Evolutionary conservation across 2,329 filamentous ascomycete genomes (phyloP).

Genomic region (Fusarium coffeatum): DNA sequence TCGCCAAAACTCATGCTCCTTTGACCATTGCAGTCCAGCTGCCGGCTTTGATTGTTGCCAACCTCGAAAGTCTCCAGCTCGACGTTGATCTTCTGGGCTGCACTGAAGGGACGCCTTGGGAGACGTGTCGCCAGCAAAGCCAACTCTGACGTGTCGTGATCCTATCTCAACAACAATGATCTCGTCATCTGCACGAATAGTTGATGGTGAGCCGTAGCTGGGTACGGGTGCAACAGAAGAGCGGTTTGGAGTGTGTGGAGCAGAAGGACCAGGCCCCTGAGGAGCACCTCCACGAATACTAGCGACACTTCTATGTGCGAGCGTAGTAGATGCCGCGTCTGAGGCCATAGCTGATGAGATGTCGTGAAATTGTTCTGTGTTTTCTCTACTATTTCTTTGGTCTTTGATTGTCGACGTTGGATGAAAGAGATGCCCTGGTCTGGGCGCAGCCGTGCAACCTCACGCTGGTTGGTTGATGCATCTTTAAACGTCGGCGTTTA

Average conservation of each 20-base stretch:
- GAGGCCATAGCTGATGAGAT: conserved; percentile 57
- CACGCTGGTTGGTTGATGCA: conserved; percentile 40
- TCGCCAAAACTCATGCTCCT: conserved; percentile 80
- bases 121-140: conserved; percentile 84
- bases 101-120: conserved; percentile 80
- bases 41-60: conserved; percentile 68
- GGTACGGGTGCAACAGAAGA: conserved; percentile 64
- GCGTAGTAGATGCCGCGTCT: conserved; percentile 54
- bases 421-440: conserved; percentile 32
- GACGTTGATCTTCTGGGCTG: conserved; percentile 78
- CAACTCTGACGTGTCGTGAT: conserved; percentile 79
- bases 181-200: conserved; percentile 83
- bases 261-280: conserved; percentile 52
- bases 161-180: conserved; percentile 85
- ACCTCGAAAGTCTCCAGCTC: conserved; percentile 83
- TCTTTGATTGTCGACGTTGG: conserved; percentile 13
- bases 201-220: conserved; percentile 68
- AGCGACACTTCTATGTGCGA: conserved; percentile 69
- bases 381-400: background rate
- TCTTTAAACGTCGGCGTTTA: conserved; percentile 39
- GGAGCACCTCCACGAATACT: conserved; percentile 63
- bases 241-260: conserved; percentile 72
- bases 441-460: conserved; percentile 29
- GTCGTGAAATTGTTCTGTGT: background rate
- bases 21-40: conserved; percentile 67